phyloP scores from a whole-genome alignment of 495 filamentous ascomycete species.

The Aspergillus sclerotiicarbonarius region DNA sequence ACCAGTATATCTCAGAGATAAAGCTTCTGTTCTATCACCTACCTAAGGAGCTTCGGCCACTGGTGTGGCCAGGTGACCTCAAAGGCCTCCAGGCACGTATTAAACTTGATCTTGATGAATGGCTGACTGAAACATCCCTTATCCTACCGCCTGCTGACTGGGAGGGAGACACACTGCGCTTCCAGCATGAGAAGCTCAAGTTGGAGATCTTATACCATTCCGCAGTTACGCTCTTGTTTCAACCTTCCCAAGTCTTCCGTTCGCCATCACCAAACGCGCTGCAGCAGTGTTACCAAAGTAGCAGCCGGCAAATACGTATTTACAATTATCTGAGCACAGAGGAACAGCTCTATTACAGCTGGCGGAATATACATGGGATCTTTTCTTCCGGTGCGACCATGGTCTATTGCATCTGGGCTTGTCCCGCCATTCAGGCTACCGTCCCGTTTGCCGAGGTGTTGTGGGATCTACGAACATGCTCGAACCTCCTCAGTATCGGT shows the following conservation, averaged over 20 bases:
- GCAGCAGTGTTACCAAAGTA: constrained; percentile 19
- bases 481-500: constrained; percentile 28
- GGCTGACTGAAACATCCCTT: constrained; percentile 11
- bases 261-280: constrained; percentile 20
- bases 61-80: constrained; percentile 20
- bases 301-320: constrained; percentile 19
- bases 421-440: constrained; percentile 16
- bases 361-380: constrained; percentile 28
- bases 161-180: constrained; percentile 8
- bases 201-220: constrained; percentile 21
- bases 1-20: constrained; percentile 26
- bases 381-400: constrained; percentile 27
- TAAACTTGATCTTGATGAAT: constrained; percentile 19
- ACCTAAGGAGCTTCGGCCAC: constrained; percentile 12
- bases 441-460: constrained; percentile 21
- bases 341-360: constrained; percentile 22
- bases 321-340: constrained; percentile 18
- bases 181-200: constrained; percentile 16
- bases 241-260: constrained; percentile 23
- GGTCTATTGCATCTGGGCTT: constrained; percentile 25
- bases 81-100: constrained; percentile 14
- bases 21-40: constrained; percentile 27
- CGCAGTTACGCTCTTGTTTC: constrained; percentile 19
- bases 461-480: constrained; percentile 26
- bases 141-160: constrained; percentile 1